phyloP scores from a whole-genome alignment of 352 stramenopile species.

The Globisporangium irregulare region DNA sequence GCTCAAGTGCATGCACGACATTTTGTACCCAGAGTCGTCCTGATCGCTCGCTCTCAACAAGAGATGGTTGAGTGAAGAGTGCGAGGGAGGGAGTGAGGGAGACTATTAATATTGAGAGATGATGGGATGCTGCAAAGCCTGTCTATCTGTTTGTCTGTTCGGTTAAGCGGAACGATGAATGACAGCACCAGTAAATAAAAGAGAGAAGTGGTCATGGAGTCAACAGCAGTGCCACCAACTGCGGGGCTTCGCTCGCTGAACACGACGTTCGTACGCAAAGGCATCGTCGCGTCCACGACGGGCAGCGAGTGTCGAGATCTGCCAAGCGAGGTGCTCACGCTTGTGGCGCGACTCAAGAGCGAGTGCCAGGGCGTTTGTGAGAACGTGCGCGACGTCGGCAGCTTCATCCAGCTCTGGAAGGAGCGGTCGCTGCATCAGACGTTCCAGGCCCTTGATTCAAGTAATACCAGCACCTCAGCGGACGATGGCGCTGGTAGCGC shows the following conservation, averaged over 20 bases:
- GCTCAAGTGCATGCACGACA: conserved; percentile 20
- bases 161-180: background rate
- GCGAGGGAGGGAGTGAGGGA: no score
- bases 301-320: conserved; percentile 4
- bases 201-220: conserved; percentile 2
- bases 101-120: background rate
- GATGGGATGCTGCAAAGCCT: background rate
- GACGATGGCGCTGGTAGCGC: background rate
- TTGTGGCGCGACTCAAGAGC: conserved; percentile 21
- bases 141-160: background rate
- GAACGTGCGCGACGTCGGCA: conserved; percentile 21
- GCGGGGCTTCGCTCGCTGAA: conserved; percentile 26
- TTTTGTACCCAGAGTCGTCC: conserved; percentile 12
- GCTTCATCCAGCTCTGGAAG: conserved; percentile 53
- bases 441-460: conserved; percentile 38
- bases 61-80: background rate
- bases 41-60: background rate
- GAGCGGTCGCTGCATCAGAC: conserved; percentile 57
- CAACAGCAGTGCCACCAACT: background rate
- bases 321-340: conserved; percentile 1
- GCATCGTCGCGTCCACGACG: conserved; percentile 23
- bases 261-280: conserved; percentile 31
- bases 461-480: background rate
- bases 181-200: background rate
- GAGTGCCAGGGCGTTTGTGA: conserved; percentile 14